Evolutionary conservation across 352 stramenopile genomes (phyloP), one percentile per base, ranked within the genome.

Genomic region (Phytophthora syringae): DNA sequence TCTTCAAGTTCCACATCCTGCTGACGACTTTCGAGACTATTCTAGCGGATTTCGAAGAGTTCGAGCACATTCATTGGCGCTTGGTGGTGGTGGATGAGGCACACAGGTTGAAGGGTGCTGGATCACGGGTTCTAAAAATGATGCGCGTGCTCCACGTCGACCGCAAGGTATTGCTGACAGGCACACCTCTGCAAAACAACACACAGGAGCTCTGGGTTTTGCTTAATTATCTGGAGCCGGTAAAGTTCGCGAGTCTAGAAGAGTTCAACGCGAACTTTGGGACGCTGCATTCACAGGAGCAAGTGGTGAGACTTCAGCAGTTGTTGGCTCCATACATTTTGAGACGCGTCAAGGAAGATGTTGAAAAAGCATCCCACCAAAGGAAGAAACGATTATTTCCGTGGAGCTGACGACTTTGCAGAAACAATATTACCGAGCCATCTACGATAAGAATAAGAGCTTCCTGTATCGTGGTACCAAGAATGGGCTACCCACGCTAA

Each of bases 361-460:
- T 98, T 15, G 94, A 98, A 52, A 98, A 74, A 97, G 89, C 28
- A 95, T 98, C 51, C 97, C 97, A 21, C 95, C 95, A 0, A 99
- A 99, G 68, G 96, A 99, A 70, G 94, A 98, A 66, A 98, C 93
- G 6, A 98, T 98, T 48, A 95, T 98, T 28, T 89, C 96, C 15
- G 93, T 99, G 60, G 97, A 99, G 70, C 81, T 99, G 30, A 99
- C 98, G 7, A 94, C 96, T 21, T 48, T 99, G 27, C 98, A 99
- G 76, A 99, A 99, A 79, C 95, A 99, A 74, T 99, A 99, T 73
- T 99, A 99, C 71, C 84, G 97, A 25, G 98, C 98, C 2, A 97
- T 99, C 21, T 99, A 99, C 76, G 97, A 99, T 79, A 99, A 99
- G 72, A 99, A 99, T 77, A 96, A 98, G 34, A 95, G 92, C 20